These are phyloP conservation scores for Russula emetica DNA, from an alignment of 768 basidiomycete species.

Conservation along the genomic window DNA sequence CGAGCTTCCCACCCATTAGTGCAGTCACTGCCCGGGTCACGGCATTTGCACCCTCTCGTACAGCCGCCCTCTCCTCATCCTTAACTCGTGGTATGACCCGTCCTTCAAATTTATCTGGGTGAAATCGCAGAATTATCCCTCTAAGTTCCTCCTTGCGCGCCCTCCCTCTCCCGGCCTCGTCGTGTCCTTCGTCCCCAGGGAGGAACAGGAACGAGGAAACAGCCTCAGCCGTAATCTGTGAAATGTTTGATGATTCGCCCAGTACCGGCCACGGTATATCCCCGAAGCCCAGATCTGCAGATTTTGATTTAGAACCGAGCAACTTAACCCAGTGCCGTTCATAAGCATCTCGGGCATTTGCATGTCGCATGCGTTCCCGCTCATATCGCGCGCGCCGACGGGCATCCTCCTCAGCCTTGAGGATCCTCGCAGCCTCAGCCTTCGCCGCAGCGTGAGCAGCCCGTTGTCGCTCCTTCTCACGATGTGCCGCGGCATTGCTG, in stretches of 20 bases:
- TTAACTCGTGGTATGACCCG: conserved; percentile 54
- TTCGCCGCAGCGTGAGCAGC: conserved; percentile 49
- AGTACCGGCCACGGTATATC: conserved; percentile 64
- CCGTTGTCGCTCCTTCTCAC: conserved; percentile 54
- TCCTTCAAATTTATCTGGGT: conserved; percentile 70
- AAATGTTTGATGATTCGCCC: conserved; percentile 22
- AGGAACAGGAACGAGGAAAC: conserved; percentile 52
- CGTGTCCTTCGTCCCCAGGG: conserved; percentile 38
- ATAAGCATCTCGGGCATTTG: conserved; percentile 52
- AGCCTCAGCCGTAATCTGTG: conserved; percentile 38
- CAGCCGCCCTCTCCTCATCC: conserved; percentile 44
- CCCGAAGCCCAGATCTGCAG: conserved; percentile 39
- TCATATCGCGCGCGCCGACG: conserved; percentile 47
- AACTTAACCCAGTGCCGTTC: conserved; percentile 49
- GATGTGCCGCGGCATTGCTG: conserved; percentile 63
- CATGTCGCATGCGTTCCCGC: conserved; percentile 42
- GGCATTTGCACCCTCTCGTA: conserved; percentile 57
- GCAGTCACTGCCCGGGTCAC: conserved; percentile 58
- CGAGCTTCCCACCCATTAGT: conserved; percentile 41
- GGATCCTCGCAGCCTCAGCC: conserved; percentile 51
- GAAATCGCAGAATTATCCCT: conserved; percentile 60
- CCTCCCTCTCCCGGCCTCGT: conserved; percentile 32
- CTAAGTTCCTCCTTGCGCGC: conserved; percentile 51
- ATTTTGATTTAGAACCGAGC: conserved; percentile 31
- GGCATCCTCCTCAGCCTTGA: conserved; percentile 50